These are phyloP conservation scores for Hymenoscyphus infarciens DNA, from an alignment of 2,329 filamentous ascomycete species.

Conservation along the genomic window DNA sequence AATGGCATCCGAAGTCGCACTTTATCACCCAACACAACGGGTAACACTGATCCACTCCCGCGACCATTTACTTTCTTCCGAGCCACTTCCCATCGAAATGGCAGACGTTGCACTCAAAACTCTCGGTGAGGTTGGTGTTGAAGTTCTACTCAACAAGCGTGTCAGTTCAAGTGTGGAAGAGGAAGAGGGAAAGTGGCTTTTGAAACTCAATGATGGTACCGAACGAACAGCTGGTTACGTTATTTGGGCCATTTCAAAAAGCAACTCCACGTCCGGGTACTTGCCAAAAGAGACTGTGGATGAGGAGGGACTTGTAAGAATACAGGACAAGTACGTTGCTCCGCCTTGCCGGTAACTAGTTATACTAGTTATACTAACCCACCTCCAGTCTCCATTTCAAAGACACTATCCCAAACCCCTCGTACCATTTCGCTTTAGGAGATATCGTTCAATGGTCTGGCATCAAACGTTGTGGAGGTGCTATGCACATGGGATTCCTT, in stretches of 20 bases:
- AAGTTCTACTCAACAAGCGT: constrained; percentile 60
- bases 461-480: constrained; percentile 74
- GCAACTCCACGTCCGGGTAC: constrained; percentile 58
- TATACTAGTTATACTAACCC: background rate
- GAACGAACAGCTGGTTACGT: constrained; percentile 61
- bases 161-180: constrained; percentile 48
- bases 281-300: constrained; percentile 58
- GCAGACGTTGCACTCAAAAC: constrained; percentile 59
- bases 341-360: background rate
- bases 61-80: constrained; percentile 65
- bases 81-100: constrained; percentile 66
- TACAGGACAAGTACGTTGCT: constrained; percentile 49
- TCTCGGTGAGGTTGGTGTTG: constrained; percentile 59
- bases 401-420: constrained; percentile 50
- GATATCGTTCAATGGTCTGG: constrained; percentile 70
- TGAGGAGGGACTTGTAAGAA: constrained; percentile 62
- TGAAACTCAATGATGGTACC: constrained; percentile 59
- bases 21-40: constrained; percentile 57
- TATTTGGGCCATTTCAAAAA: constrained; percentile 65
- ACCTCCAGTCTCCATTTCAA: constrained; percentile 51
- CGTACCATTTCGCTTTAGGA: constrained; percentile 64
- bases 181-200: constrained; percentile 39
- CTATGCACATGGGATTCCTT: constrained; percentile 69
- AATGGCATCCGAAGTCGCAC: constrained; percentile 75
- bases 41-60: constrained; percentile 76